Evolutionary conservation across 116 monocot species (phyloP).

Genomic region (Dioscorea cayenensis): DNA sequence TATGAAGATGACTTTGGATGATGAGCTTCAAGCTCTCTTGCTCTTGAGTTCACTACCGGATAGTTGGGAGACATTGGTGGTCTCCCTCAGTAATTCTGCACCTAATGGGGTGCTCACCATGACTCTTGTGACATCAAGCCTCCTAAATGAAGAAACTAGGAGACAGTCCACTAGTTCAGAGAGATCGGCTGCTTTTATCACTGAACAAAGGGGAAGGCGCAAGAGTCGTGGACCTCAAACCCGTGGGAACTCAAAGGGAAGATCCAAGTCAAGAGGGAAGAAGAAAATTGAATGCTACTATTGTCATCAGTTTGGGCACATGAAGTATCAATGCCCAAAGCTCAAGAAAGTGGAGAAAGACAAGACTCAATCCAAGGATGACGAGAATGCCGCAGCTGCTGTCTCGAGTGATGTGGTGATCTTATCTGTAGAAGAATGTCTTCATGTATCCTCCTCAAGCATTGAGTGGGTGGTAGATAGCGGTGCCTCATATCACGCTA

Average conservation of each 20-base stretch:
- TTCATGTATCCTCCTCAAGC: too few species aligned
- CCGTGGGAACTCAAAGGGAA: neutral
- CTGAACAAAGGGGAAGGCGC: neutral
- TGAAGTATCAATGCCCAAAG: neutral
- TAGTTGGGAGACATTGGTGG: too few species aligned
- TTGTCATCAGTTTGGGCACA: neutral
- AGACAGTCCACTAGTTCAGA: neutral
- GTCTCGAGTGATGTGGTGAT: neutral
- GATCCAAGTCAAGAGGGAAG: neutral
- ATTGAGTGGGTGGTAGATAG: constrained; percentile 9
- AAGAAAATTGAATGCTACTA: neutral
- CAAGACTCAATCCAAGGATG: neutral
- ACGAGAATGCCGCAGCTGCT: neutral
- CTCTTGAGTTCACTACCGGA: neutral
- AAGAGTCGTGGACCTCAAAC: neutral
- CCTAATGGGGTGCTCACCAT: neutral
- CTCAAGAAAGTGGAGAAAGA: neutral
- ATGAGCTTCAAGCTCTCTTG: neutral
- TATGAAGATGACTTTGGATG: constrained; percentile 6
- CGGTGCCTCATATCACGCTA: constrained; percentile 11
- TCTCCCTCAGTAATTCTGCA: neutral
- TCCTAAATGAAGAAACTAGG: constrained; percentile 3
- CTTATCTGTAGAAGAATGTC: neutral
- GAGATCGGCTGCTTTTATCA: neutral
- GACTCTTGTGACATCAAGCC: neutral